A percentile compares a stretch with the other conserved stretches of the same genome.
Evolutionary conservation across 768 basidiomycete genomes (phyloP).

Genomic region (Phlebiopsis flavidoalba): DNA sequence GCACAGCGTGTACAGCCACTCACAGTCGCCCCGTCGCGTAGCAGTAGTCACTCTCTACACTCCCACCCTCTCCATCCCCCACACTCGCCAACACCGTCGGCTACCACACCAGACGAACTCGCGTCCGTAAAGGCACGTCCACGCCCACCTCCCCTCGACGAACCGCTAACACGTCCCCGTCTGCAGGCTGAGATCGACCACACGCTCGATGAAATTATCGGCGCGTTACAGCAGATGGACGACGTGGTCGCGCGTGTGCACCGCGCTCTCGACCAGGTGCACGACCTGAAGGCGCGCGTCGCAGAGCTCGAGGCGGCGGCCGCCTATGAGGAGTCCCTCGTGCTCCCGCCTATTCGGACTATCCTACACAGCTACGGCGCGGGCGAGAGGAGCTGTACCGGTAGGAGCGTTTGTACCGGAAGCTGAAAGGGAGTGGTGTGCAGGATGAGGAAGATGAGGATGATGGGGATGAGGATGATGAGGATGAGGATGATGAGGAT

Average conservation of each 20-base stretch:
- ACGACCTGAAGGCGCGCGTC: background rate
- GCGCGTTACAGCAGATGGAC: constrained; percentile 4
- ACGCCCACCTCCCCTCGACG: background rate
- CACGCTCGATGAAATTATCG: background rate
- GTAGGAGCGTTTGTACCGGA: too few species aligned
- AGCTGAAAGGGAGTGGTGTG: too few species aligned
- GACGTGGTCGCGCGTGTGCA: background rate
- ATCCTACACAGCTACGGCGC: too few species aligned
- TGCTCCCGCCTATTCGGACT: too few species aligned
- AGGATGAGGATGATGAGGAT: too few species aligned
- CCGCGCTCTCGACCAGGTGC: background rate
- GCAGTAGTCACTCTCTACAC: background rate
- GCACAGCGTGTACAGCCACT: background rate
- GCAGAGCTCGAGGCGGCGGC: background rate
- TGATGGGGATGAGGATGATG: too few species aligned
- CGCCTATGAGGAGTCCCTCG: too few species aligned
- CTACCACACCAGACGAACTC: background rate
- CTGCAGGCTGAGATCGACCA: background rate
- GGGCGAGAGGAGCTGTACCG: too few species aligned
- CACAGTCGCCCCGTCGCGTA: background rate
- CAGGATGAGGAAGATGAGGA: too few species aligned
- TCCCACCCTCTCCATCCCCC: too few species aligned
- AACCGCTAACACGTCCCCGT: background rate
- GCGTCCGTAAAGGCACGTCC: background rate
- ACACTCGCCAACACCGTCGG: too few species aligned